Conservation (phyloP, 2,329 filamentous ascomycete genomes). For the Verticillium isaacii region DNA sequence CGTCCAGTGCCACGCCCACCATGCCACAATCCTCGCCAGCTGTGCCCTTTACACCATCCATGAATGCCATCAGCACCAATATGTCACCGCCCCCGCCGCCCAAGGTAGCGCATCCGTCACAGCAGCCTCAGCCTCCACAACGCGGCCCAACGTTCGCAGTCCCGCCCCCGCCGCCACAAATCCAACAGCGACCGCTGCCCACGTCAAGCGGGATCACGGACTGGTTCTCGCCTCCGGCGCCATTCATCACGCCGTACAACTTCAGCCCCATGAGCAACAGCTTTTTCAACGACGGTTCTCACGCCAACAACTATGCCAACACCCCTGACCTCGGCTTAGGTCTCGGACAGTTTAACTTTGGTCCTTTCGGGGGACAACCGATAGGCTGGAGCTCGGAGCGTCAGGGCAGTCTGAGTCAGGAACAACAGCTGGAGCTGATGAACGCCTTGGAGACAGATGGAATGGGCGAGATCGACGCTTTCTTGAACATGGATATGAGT, state of each 20-base stretch:
- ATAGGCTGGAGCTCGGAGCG: constrained; percentile 38
- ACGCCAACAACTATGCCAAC: constrained; percentile 9
- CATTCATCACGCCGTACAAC: constrained; percentile 48
- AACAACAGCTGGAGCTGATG: constrained; percentile 82
- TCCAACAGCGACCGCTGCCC: constrained; percentile 38
- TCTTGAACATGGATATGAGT: constrained; percentile 39
- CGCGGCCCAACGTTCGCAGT: constrained; percentile 32
- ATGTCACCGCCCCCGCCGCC: constrained; percentile 21
- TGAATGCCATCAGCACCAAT: constrained; percentile 16
- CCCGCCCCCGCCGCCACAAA: constrained; percentile 21
- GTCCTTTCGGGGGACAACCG: constrained; percentile 18
- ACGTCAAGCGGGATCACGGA: constrained; percentile 32
- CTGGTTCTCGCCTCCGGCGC: constrained; percentile 50
- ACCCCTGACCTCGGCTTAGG: constrained; percentile 20
- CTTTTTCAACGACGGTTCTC: constrained; percentile 28
- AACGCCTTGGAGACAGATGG: constrained; percentile 69
- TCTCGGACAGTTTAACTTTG: constrained; percentile 20
- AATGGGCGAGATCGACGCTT: constrained; percentile 56
- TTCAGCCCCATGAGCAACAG: constrained; percentile 36
- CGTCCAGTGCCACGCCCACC: constrained; percentile 21
- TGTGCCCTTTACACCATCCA: constrained; percentile 6
- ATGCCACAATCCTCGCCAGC: constrained; percentile 22
- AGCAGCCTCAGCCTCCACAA: constrained; percentile 15
- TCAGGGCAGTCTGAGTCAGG: constrained; percentile 68
- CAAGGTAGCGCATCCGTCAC: constrained; percentile 9